Conservation (phyloP, 306 rosid genomes). For the Canavalia gladiata region DNA sequence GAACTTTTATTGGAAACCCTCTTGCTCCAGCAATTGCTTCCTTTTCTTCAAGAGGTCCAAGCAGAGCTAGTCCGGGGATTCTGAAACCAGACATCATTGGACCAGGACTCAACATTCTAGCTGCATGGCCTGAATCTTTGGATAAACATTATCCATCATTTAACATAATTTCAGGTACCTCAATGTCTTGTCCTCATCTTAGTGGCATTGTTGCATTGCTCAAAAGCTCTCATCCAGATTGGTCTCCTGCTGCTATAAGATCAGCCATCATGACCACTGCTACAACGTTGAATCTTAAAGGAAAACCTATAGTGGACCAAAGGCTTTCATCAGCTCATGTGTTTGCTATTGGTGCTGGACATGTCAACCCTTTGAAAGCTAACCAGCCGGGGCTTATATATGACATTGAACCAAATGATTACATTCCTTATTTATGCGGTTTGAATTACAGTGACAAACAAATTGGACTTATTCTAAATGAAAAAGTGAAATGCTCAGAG, state of each 20-base stretch:
- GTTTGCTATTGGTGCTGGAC: slow-evolving; percentile 67
- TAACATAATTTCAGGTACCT: slow-evolving; percentile 59
- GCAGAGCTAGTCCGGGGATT: slow-evolving; percentile 50
- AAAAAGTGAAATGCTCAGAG: slow-evolving; percentile 45
- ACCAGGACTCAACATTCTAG: slow-evolving; percentile 63
- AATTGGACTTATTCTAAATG: slow-evolving; percentile 49
- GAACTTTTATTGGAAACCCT: slow-evolving; percentile 55
- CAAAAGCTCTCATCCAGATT: slow-evolving; percentile 67
- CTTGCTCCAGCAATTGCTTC: slow-evolving; percentile 54
- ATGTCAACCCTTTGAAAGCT: slow-evolving; percentile 65
- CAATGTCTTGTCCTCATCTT: slow-evolving; percentile 71
- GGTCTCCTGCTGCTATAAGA: slow-evolving; percentile 74
- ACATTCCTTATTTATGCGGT: slow-evolving; percentile 66
- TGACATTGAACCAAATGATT: slow-evolving; percentile 57
- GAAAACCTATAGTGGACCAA: slow-evolving; percentile 46
- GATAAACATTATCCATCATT: slow-evolving; percentile 44
- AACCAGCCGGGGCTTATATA: slow-evolving; percentile 65
- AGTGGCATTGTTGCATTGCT: slow-evolving; percentile 68
- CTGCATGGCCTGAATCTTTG: slow-evolving; percentile 61
- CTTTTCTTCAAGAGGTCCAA: slow-evolving; percentile 76
- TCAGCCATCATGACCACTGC: slow-evolving; percentile 66
- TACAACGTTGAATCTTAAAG: slow-evolving; percentile 33
- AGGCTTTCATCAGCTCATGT: slow-evolving; percentile 50
- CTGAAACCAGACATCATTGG: slow-evolving; percentile 72
- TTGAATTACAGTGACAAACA: slow-evolving; percentile 57